A percentile compares a stretch with the other conserved stretches of the same genome.
These are phyloP conservation scores for Aspergillus hortae DNA, from an alignment of 2,329 filamentous ascomycete genomes.

Conservation along the genomic window DNA sequence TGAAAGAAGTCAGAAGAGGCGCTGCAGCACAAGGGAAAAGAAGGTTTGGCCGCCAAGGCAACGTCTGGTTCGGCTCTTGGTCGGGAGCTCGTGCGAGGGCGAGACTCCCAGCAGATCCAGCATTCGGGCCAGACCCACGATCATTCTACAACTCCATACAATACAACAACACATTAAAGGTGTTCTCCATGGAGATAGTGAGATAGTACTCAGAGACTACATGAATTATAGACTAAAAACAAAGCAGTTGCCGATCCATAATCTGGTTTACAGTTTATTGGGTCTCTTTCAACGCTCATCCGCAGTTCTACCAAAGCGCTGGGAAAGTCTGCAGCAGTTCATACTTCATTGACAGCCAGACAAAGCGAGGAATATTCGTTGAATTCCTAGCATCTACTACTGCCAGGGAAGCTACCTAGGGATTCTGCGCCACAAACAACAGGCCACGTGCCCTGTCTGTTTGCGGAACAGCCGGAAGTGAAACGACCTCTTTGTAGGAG, in stretches of 20 bases:
- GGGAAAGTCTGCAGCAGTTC: neutral
- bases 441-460: neutral
- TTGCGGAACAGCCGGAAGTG: neutral
- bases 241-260: no score
- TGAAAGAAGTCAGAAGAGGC: constrained; percentile 9
- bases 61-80: constrained; percentile 8
- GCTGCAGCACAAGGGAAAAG: constrained; percentile 8
- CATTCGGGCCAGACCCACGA: constrained; percentile 7
- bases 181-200: no score
- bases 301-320: no score
- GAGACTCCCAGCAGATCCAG: neutral
- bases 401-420: neutral
- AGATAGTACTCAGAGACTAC: no score
- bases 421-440: neutral
- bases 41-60: constrained; percentile 15
- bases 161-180: no score
- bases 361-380: neutral
- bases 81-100: constrained; percentile 13
- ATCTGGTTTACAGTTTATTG: no score
- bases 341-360: neutral
- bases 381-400: neutral
- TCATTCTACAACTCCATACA: neutral
- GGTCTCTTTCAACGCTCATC: neutral
- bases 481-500: neutral
- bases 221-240: no score